Evolutionary conservation across 106 monocot species (phyloP), one percentile per base, ranked within the genome.

Genomic region (Dioscorea alata): DNA sequence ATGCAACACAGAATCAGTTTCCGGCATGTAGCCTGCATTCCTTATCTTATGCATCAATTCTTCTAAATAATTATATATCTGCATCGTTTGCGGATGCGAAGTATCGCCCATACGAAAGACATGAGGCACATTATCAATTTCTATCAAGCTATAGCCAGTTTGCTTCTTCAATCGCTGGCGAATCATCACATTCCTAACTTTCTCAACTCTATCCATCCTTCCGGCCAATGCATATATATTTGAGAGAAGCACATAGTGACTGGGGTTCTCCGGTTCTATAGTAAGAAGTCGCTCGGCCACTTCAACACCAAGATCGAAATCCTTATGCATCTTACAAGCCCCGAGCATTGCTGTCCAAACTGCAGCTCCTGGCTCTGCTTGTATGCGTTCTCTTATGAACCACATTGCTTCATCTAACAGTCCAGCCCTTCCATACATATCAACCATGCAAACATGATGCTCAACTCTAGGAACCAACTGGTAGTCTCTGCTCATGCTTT

Each of bases 371-470:
- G 80, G 75, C 33, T 72, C 77, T 8, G 77, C 83, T 7, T n/a
- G 64, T 63, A 78, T 69, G 12, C 9, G 33, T 31, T 78, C 75
- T 58, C 33, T 34, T 28, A 83, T 75, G 49, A 72, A 87, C 24
- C 31, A 22, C 59, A 78, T 59, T 2, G 83, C 87, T 50, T 84
- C 72, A 14, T 72, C 51, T 24, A 88, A 69, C 18, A 78, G 19
- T 1, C 87, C 87, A 21, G 83, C 84, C n/a, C 88, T 70, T 17
- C 84, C 84, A 23, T 73, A 63, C 81, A 88, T 66, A 73, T 88
- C 88, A 14, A 88, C 83, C 81, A 88, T 83, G 70, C 75, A 83
- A 24, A 88, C 83, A 63, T 75, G 71, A 34, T 84, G 88, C 74
- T 88, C 84, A 23, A 50, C 23, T 78, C 75, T 61, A 21, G 84